Evolutionary conservation across 257 asterid genomes (phyloP).

Genomic region (Marsdenia floribunda): DNA sequence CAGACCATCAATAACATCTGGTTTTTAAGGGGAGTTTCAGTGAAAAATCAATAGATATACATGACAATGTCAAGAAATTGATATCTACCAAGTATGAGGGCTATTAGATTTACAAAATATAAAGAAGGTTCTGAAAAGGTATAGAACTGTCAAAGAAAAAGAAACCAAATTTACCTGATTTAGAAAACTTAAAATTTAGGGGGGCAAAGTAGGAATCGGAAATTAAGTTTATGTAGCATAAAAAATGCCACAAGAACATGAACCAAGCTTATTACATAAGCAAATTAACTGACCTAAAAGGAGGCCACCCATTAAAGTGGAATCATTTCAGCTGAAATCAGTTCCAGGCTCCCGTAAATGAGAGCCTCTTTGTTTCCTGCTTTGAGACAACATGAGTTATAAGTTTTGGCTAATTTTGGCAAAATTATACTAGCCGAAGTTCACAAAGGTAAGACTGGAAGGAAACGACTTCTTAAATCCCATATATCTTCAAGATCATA

Average conservation of each 20-base stretch:
- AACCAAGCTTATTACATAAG: constrained; percentile 45
- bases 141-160: constrained; percentile 26
- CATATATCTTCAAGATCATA: constrained; percentile 41
- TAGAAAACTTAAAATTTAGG: not conserved
- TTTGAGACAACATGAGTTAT: constrained; percentile 79
- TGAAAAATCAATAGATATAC: not conserved
- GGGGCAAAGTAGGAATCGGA: constrained; percentile 25
- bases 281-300: constrained; percentile 83
- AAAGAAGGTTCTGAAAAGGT: constrained; percentile 21
- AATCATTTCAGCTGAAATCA: constrained; percentile 87
- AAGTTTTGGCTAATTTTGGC: constrained; percentile 51
- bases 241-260: constrained; percentile 57
- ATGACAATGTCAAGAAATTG: not conserved
- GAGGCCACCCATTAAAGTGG: constrained; percentile 88
- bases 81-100: constrained; percentile 12
- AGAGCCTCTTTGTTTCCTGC: constrained; percentile 97
- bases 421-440: constrained; percentile 49
- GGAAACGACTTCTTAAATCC: constrained; percentile 49
- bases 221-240: constrained; percentile 52
- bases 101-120: constrained; percentile 28
- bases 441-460: constrained; percentile 53
- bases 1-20: not conserved
- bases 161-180: constrained; percentile 30
- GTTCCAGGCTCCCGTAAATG: constrained; percentile 92
- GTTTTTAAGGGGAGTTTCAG: not conserved